Percentiles rank a stretch among this genome's conserved stretches.
Evolutionary conservation across 208 protist genomes (phyloP).

Genomic region (Leishmania major): DNA sequence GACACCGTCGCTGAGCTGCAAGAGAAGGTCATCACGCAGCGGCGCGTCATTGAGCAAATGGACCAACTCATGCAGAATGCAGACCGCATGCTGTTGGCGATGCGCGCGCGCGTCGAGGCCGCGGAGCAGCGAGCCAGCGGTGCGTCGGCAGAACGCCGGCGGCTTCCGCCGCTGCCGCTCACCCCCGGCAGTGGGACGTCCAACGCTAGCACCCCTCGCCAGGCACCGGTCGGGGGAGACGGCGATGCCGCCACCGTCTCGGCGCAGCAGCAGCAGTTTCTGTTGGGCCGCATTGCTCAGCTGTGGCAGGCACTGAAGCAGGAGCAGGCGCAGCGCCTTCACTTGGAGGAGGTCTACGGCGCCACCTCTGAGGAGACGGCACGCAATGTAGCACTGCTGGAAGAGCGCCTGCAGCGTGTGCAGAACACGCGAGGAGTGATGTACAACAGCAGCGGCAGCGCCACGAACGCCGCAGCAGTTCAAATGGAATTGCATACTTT

Average conservation of each 20-base stretch:
- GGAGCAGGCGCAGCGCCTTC: conserved; percentile 52
- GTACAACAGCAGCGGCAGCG: conserved; percentile 1
- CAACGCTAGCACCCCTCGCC: neutral
- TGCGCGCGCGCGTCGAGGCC: conserved; percentile 38
- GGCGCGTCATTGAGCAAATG: conserved; percentile 39
- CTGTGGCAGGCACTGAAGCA: conserved; percentile 38
- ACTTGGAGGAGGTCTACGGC: conserved; percentile 54
- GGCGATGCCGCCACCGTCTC: conserved; percentile 25
- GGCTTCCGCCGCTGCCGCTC: conserved; percentile 20
- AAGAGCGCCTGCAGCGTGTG: conserved; percentile 44
- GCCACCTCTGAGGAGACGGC: conserved; percentile 35
- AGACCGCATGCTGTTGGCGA: conserved; percentile 35
- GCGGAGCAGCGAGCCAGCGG: conserved; percentile 14
- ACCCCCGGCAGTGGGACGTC: neutral
- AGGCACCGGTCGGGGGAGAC: neutral
- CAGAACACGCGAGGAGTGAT: conserved; percentile 20
- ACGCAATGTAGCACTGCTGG: conserved; percentile 44
- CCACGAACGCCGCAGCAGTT: neutral
- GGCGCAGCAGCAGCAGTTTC: conserved; percentile 18
- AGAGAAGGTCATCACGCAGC: conserved; percentile 32
- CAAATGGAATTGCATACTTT: conserved; percentile 6
- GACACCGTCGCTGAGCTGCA: conserved; percentile 24
- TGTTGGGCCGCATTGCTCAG: conserved; percentile 25
- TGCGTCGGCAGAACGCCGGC: neutral
- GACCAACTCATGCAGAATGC: conserved; percentile 46